Evolutionary conservation across 768 basidiomycete genomes (phyloP), one percentile per base, ranked within the genome.

Genomic region (Candolleomyces aberdarensis): DNA sequence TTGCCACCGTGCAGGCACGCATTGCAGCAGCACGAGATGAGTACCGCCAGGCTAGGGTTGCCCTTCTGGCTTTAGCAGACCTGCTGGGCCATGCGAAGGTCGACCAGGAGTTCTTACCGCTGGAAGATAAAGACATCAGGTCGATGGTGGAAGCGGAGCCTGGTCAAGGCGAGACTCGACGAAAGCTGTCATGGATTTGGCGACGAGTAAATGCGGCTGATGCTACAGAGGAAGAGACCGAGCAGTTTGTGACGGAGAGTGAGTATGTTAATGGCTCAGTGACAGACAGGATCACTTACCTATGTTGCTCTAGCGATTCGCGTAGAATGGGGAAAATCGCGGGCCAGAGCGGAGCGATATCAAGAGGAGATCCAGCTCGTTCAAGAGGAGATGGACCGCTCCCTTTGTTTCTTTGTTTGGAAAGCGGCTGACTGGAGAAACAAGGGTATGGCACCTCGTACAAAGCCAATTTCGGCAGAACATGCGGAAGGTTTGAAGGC

Each of bases 151-250:
- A 50, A n/a, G 49, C 13, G 5, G 49, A 50, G 15, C 44, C 20
- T 20, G 44, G 44, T 47, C 15, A 47, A 19, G 65, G 63, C 1
- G 63, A 64, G 29, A 68, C 67, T 1, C 26, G 60, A n/a, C 40
- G 61, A 19, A 61, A 50, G 4, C 47, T 68, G 0, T 68, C 67
- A 10, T 68, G 67, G 67, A 66, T 68, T 29, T 65, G 65, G 67
- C 46, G 19, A 7, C 8, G 8, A 13, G 19, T 29, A 15, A 29
- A 15, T 0, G 20, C 58, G 1, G 62, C 63, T 17, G 60, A 63
- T 5, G 47, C 59, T 9, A 48, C 5, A 63, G 57, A 43, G 57
- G 49, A 50, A 19, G 29, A n/a, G n/a, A 13, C 11, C 19, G 29
- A 50, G 15, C 20, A n/a, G 17, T 50, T 19, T 11, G 49, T 13